Base-by-base conservation (phyloP, 306 rosid species). In the Acacia confusa region DNA sequence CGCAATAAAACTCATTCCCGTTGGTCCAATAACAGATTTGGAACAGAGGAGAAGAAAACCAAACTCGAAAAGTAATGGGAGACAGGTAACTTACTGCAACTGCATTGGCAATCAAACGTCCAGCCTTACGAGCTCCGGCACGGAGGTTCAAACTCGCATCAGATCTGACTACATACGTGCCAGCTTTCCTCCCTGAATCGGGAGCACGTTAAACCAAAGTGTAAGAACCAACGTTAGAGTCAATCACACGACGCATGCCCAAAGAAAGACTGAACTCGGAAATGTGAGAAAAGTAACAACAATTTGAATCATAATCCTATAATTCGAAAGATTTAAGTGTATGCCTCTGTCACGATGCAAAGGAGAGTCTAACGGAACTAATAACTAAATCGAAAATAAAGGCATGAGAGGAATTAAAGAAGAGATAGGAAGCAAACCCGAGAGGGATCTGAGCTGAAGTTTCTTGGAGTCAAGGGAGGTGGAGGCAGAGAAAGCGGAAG, bases 71-170 rank as follows among this genome's bases (percentile, higher is more conserved):
- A 72, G 60, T 7, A 36, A 38, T 65, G 40, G 27, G 19, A 34
- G 47, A 70, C 60, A 68, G 80, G 67, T 43, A 78, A 85, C 88
- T 87, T 61, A 95, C 99, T n/a, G 96, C 97, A 88, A 92, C 97
- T 68, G 98, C 98, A 90, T 79, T 90, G 34, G 91, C 36, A 82
- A 92, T 86, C 72, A 93, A 83, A 75, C 87, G 76, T 44, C 84
- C 85, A 15, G 86, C 72, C 45, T 92, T 89, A 61, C 85, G 90
- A 80, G 84, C 79, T 77, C 78, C 83, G 0, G 81, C 45, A 20
- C 52, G 75, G 58, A 70, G n/a, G 72, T 67, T 84, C 68, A 43
- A 73, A 80, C 81, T 87, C 66, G 87, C 92, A 52, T 92, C 92
- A 80, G 94, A 90, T 93, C 97, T 88, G 82, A 89, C 86, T 30